Evolutionary conservation across 1,284 basidiomycete species (phyloP).

Genomic region (Laetiporus sulphureus): DNA sequence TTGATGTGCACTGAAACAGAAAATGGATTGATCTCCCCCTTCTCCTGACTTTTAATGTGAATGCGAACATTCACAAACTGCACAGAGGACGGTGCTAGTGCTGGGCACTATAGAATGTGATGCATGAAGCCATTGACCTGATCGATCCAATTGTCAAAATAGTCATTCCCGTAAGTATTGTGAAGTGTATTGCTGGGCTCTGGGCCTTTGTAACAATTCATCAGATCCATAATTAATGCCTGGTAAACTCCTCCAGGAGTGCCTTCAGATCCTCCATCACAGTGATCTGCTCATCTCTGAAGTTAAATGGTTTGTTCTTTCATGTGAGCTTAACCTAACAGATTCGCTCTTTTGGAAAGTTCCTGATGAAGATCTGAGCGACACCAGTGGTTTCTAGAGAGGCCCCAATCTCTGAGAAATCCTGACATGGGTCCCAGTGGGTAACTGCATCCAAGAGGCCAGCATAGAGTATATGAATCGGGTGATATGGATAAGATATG

Average conservation of each 20-base stretch:
- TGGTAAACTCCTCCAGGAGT: no score
- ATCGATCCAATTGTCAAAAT: constrained; percentile 27
- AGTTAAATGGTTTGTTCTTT: constrained; percentile 16
- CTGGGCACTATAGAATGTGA: constrained; percentile 5
- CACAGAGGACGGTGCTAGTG: neutral
- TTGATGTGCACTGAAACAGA: no score
- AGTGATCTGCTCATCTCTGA: constrained; percentile 16
- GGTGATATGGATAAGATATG: no score
- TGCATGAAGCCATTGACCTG: constrained; percentile 16
- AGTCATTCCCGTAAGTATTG: constrained; percentile 24
- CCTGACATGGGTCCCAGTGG: constrained; percentile 18
- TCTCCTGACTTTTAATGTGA: constrained; percentile 1
- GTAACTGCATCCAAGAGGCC: no score
- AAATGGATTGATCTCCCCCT: neutral
- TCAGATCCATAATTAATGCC: constrained; percentile 26
- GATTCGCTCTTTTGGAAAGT: constrained; percentile 12
- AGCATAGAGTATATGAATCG: no score
- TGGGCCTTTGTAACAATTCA: constrained; percentile 27
- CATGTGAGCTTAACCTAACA: constrained; percentile 19
- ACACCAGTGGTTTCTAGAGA: no score
- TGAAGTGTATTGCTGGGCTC: constrained; percentile 17
- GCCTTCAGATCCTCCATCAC: constrained; percentile 21
- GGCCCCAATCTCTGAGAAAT: constrained; percentile 16
- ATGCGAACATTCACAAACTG: neutral
- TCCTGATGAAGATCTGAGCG: constrained; percentile 14